Conservation (phyloP, 768 basidiomycete genomes). For the Grammothele lineata region DNA sequence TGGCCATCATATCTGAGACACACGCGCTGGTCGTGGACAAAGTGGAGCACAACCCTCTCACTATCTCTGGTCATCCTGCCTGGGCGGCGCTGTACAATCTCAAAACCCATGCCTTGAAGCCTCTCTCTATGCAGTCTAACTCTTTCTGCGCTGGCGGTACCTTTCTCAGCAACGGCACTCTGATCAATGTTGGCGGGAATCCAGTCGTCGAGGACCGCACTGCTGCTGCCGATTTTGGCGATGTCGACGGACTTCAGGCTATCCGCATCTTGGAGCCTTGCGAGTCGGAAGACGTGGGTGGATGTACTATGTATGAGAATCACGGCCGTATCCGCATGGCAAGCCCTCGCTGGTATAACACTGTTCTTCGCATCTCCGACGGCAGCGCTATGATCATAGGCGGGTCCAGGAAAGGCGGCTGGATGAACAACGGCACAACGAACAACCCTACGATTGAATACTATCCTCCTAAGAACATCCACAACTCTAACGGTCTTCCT, state of each 20-base stretch:
- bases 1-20: constrained; percentile 60
- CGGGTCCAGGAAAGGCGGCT: constrained; percentile 77
- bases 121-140: constrained; percentile 67
- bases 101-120: constrained; percentile 53
- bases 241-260: constrained; percentile 68
- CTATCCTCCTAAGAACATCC: constrained; percentile 75
- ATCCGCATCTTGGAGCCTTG: constrained; percentile 73
- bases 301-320: constrained; percentile 64
- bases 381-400: constrained; percentile 85
- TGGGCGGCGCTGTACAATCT: constrained; percentile 79
- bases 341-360: constrained; percentile 78
- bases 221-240: constrained; percentile 69
- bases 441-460: constrained; percentile 83
- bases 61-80: constrained; percentile 70
- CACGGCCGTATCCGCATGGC: constrained; percentile 65
- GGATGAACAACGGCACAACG: constrained; percentile 78
- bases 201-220: constrained; percentile 65
- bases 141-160: constrained; percentile 85
- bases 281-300: constrained; percentile 37
- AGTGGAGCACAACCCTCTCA: constrained; percentile 80
- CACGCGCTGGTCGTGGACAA: constrained; percentile 79
- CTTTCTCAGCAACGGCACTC: constrained; percentile 71
- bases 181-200: constrained; percentile 80
- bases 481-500: constrained; percentile 63
- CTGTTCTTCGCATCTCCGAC: constrained; percentile 62